Conservation (phyloP, 208 protist species). For the Lotmaria passim region DNA sequence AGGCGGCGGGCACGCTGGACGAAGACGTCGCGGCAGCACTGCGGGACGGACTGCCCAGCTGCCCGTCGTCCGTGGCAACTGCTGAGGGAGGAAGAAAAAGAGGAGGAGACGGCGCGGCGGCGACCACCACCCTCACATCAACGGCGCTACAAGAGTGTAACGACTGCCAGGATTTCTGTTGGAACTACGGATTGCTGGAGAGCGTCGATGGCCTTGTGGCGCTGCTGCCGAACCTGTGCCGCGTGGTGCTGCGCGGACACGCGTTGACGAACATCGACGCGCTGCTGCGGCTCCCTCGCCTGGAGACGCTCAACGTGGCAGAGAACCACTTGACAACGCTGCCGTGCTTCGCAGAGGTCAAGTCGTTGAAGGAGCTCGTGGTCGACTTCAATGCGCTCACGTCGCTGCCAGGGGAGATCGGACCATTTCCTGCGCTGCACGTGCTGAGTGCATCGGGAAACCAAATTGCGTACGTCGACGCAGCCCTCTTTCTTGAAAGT, state of each 20-base stretch:
- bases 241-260: conserved; percentile 62
- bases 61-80: no score
- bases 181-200: conserved; percentile 40
- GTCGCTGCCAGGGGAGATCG: conserved; percentile 38
- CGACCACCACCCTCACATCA: no score
- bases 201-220: conserved; percentile 14
- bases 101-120: no score
- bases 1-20: neutral
- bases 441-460: conserved; percentile 92
- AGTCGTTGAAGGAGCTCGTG: conserved; percentile 51
- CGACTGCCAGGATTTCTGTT: conserved; percentile 33
- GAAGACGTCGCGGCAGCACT: conserved; percentile 1
- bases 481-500: conserved; percentile 34
- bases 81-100: no score
- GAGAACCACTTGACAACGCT: conserved; percentile 68
- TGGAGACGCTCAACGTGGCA: conserved; percentile 69
- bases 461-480: conserved; percentile 61
- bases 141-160: neutral
- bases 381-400: conserved; percentile 81
- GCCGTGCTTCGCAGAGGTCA: conserved; percentile 46
- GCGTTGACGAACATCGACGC: conserved; percentile 56
- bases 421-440: conserved; percentile 51
- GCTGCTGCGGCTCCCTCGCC: conserved; percentile 49
- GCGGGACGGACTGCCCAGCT: neutral
- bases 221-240: conserved; percentile 36